A percentile compares a stretch with the other conserved stretches of the same genome.
Conservation (phyloP, 106 monocot species). For the Dendrobium officinale region DNA sequence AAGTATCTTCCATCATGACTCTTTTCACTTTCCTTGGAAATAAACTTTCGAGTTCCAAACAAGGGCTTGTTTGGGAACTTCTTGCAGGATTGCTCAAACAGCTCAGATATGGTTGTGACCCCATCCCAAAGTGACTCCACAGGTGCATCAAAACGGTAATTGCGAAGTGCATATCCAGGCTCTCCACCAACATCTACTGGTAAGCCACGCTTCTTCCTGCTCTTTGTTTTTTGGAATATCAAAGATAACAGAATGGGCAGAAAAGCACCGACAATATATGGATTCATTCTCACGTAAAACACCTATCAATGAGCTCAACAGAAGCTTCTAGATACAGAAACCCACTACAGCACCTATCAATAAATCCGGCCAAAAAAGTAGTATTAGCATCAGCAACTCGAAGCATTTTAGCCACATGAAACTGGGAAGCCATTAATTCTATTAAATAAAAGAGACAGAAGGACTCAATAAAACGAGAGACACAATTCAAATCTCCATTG, state of each 20-base stretch:
- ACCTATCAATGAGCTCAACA: not conserved
- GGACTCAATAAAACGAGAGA: not conserved
- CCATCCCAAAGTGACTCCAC: conserved; percentile 78
- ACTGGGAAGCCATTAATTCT: not conserved
- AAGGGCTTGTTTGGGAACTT: conserved; percentile 32
- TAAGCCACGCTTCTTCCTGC: conserved; percentile 59
- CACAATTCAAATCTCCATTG: not conserved
- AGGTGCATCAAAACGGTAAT: conserved; percentile 49
- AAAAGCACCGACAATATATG: conserved; percentile 55
- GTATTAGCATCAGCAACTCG: not conserved
- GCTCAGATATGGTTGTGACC: conserved; percentile 63
- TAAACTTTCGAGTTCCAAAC: conserved; percentile 69
- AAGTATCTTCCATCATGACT: conserved; percentile 71
- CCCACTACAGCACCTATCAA: not conserved
- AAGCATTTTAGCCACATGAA: not conserved
- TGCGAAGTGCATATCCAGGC: conserved; percentile 70
- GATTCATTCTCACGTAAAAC: conserved; percentile 41
- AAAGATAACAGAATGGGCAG: conserved; percentile 47
- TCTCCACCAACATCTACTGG: conserved; percentile 80
- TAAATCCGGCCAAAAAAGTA: not conserved
- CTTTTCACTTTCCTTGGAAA: conserved; percentile 58
- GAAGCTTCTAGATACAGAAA: not conserved
- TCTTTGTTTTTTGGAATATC: conserved; percentile 34
- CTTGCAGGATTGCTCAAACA: conserved; percentile 86
- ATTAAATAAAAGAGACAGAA: not conserved